Evolutionary conservation across 495 filamentous ascomycete species (phyloP).

Genomic region (Glonium stellatum): DNA sequence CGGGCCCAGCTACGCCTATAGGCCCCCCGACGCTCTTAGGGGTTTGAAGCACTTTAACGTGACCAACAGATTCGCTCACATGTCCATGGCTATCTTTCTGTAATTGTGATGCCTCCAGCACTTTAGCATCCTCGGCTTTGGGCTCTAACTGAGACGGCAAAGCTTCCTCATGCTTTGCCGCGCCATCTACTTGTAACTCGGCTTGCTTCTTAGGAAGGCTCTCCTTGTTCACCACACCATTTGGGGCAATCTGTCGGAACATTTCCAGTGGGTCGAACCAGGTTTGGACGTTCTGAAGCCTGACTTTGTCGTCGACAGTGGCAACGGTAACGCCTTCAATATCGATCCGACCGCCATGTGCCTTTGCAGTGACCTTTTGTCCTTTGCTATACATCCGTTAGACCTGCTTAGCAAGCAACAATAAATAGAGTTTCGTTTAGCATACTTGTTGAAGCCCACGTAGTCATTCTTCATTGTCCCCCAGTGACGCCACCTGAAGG

Average conservation of each 20-base stretch:
- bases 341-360: conserved; percentile 46
- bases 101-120: too few relatives aligned
- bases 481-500: conserved; percentile 61
- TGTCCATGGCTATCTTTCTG: too few relatives aligned
- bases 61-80: too few relatives aligned
- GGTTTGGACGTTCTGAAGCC: conserved; percentile 50
- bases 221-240: conserved; percentile 41
- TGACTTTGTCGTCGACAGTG: conserved; percentile 51
- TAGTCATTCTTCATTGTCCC: conserved; percentile 59
- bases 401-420: not conserved
- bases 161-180: too few relatives aligned
- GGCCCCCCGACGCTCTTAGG: too few relatives aligned
- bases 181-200: too few relatives aligned
- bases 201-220: conserved; percentile 26
- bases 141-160: too few relatives aligned
- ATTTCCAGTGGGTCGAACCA: conserved; percentile 60
- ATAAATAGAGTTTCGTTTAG: conserved; percentile 1
- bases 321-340: conserved; percentile 53
- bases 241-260: conserved; percentile 55
- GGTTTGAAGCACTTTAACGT: too few relatives aligned
- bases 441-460: conserved; percentile 52
- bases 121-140: too few relatives aligned
- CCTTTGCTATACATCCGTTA: conserved; percentile 41
- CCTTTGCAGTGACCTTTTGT: conserved; percentile 52
- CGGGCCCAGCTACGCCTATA: too few relatives aligned